A percentile compares a stretch with the other conserved stretches of the same genome.
These are phyloP conservation scores for Scheffersomyces cryptocercus DNA, from an alignment of 1,139 yeast species.

Conservation along the genomic window DNA sequence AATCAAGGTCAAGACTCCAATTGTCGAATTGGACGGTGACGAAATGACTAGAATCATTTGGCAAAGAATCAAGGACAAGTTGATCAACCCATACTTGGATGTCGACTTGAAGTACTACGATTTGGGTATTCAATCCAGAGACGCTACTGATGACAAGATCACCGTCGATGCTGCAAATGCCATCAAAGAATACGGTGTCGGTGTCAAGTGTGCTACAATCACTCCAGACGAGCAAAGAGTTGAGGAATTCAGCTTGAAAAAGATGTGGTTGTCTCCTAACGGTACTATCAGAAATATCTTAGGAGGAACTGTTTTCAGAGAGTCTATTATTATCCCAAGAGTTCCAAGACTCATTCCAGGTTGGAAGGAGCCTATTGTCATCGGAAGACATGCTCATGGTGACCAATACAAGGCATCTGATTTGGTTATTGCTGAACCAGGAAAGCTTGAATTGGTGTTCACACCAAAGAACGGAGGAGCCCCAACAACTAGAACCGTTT, in stretches of 20 bases:
- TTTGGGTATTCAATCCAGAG: slow-evolving; percentile 82
- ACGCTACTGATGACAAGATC: slow-evolving; percentile 82
- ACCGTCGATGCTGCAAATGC: slow-evolving; percentile 91
- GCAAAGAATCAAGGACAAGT: slow-evolving; percentile 78
- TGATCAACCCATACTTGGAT: slow-evolving; percentile 82
- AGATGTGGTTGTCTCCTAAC: slow-evolving; percentile 97
- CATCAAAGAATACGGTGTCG: slow-evolving; percentile 84
- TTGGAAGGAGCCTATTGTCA: slow-evolving; percentile 93
- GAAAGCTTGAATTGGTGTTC: slow-evolving; percentile 75
- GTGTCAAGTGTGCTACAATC: slow-evolving; percentile 95
- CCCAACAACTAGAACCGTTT: slow-evolving; percentile 60
- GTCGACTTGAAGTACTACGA: slow-evolving; percentile 91
- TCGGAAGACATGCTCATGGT: slow-evolving; percentile 97
- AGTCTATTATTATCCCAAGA: slow-evolving; percentile 87
- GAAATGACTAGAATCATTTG: slow-evolving; percentile 94
- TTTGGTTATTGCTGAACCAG: slow-evolving; percentile 74
- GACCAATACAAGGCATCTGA: slow-evolving; percentile 97
- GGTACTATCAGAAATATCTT: slow-evolving; percentile 94
- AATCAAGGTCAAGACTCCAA: slow-evolving; percentile 81
- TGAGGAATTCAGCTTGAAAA: slow-evolving; percentile 81
- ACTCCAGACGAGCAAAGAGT: slow-evolving; percentile 98
- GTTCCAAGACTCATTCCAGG: slow-evolving; percentile 89
- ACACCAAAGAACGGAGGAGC: slow-evolving; percentile 72
- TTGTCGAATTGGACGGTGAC: slow-evolving; percentile 96
- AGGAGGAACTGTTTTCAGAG: slow-evolving; percentile 96